phyloP scores from a whole-genome alignment of 2,329 filamentous ascomycete species.

The Myriosclerotinia scirpicola region DNA sequence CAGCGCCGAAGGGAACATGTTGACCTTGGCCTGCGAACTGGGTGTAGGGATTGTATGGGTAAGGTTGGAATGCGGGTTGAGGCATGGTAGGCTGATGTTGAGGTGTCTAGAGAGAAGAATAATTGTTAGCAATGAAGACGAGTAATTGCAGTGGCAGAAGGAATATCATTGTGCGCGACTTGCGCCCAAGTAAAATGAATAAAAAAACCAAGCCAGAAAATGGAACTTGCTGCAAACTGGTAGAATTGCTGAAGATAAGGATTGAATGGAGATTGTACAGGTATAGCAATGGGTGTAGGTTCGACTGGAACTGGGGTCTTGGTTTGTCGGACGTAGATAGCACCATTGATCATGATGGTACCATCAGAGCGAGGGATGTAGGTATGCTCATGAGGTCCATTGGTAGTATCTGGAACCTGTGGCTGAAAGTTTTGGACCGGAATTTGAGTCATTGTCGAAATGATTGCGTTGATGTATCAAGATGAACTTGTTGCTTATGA shows the following conservation, averaged over 20 bases:
- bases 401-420: constrained; percentile 57
- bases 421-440: constrained; percentile 57
- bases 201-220: background rate
- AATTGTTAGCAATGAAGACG: background rate
- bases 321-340: constrained; percentile 28
- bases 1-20: constrained; percentile 19
- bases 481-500: background rate
- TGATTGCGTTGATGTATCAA: constrained; percentile 35
- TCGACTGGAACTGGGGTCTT: constrained; percentile 1
- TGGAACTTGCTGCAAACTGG: constrained; percentile 8
- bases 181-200: background rate
- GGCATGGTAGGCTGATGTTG: background rate
- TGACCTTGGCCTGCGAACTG: constrained; percentile 18
- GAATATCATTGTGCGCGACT: background rate
- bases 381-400: constrained; percentile 55
- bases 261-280: constrained; percentile 1
- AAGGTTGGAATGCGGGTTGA: constrained; percentile 19
- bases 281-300: constrained; percentile 11
- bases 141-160: background rate
- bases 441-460: constrained; percentile 40
- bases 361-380: constrained; percentile 51
- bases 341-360: constrained; percentile 30
- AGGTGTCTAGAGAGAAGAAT: background rate
- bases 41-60: background rate
- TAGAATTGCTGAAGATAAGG: background rate